These are phyloP conservation scores for Sporothrix variecibatus DNA, from an alignment of 2,329 filamentous ascomycete species.

Conservation along the genomic window DNA sequence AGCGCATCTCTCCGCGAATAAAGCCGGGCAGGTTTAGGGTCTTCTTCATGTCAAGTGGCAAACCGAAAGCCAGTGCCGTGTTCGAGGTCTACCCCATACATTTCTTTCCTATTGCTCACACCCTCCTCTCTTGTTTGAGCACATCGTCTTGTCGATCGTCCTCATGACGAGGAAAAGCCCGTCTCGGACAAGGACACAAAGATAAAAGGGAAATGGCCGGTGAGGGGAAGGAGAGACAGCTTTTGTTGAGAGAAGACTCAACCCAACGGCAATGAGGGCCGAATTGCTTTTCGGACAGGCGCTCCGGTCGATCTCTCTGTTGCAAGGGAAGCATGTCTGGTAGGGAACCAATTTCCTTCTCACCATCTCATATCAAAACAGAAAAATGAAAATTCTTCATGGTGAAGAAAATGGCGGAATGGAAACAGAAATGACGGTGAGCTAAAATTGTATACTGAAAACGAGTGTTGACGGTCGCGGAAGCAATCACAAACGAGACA, in stretches of 20 bases:
- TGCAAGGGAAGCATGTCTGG: not conserved
- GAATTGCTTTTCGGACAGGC: not conserved
- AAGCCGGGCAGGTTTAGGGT: constrained; percentile 11
- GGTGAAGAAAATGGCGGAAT: not conserved
- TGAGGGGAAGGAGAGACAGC: not conserved
- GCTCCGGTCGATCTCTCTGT: not conserved
- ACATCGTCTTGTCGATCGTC: not conserved
- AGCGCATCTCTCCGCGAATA: not conserved
- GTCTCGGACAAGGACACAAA: not conserved
- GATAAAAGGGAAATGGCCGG: not conserved
- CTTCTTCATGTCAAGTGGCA: not conserved
- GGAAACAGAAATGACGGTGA: not conserved
- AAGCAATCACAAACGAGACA: not conserved
- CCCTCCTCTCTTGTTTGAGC: not conserved
- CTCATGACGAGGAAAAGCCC: not conserved
- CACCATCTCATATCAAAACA: not conserved
- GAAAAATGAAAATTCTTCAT: not conserved
- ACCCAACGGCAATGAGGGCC: not conserved
- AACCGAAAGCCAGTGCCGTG: not conserved
- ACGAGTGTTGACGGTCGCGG: not conserved
- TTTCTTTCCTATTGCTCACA: not conserved
- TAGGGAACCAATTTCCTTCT: not conserved
- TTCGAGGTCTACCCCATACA: not conserved
- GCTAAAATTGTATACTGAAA: not conserved
- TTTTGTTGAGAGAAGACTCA: not conserved